Evolutionary conservation across 352 stramenopile species (phyloP), one percentile per base, ranked within the genome.

Genomic region (Phytophthora fragariae): DNA sequence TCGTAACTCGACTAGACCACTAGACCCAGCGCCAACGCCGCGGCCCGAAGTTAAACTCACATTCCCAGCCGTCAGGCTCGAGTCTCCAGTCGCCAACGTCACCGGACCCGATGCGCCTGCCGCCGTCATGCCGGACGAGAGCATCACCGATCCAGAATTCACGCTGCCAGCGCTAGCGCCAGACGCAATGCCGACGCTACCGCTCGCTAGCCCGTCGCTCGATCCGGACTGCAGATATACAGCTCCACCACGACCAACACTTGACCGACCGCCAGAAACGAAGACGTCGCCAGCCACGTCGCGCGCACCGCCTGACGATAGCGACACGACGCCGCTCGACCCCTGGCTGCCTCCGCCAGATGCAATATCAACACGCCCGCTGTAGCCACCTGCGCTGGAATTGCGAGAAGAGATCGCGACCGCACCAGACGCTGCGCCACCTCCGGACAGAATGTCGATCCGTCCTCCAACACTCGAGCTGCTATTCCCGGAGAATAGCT

Each of bases 301-400:
- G 27, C 65, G 57, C 49, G 47, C 57, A 31, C 53, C 60, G 17
- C 75, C 65, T 44, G 62, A 56, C 17, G 65, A 65, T 21, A 70
- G 63, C 12, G 67, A 62, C 10, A 68, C 62, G 24, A 67, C 11
- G 29, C 75, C 70, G 19, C 54, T 70, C 9, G 65, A 68, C 15
- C 66, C 75, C 39, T 63, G 53, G 7, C 55, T 46, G 21, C 62
- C 68, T 46, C 66, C 24, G 24, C 67, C 67, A 62, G 67, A 74
- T 17, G 60, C 46, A 35, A 66, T 29, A 59, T 57, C 60, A 29
- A 66, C n/a, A 55, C 60, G 46, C 39, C 60, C 60, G 33, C 60
- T 66, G 47, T 46, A 58, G 47, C 60, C 60, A 29, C 49, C 44
- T 37, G 49, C 35, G 5, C 47, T 66, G 24, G 60, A 59, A 33